Base-by-base conservation (phyloP, 2,329 filamentous ascomycete genomes). In the Calonectria pteridis region DNA sequence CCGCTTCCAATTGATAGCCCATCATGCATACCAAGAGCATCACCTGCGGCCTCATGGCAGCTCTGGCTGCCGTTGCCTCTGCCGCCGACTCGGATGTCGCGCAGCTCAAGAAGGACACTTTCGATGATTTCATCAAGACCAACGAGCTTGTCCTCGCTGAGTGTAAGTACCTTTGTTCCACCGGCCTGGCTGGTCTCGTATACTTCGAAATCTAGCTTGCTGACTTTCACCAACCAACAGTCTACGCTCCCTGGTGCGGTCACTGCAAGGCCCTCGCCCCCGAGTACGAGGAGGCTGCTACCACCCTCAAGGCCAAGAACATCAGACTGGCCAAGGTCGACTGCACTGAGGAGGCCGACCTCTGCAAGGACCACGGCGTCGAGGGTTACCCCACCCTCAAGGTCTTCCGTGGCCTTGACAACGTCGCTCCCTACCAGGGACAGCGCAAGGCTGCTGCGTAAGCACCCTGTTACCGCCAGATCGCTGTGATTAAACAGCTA, bases 311-410 rank as follows among this genome's bases (percentile, higher is more conserved):
- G 90, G 94, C 95, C 87, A 97, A 96, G 92, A 90, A 94, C 84
- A 96, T 97, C 86, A 91, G 91, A 83, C 90, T 97, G 71, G 94
- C 90, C 86, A 97, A 97, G 92, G 87, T 97, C 81, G 96, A 98
- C 89, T 98, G 97, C 91, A 98, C 96, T 83, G 95, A 94, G 85
- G 95, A 99, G 90, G 88, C 93, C 76, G 95, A 98, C 40, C 93
- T 99, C 79, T 99, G 97, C 92, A 91, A 95, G 86, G 89, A 91
- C 81, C 94, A 94, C 82, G 96, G 95, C 76, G 96, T 99, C 53
- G 95, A 98, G 90, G 97, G 97, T 78, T 99, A 99, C 91, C 97
- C 97, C 76, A 99, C 97, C 79, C 92, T 99, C 84, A 99, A 98
- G 93, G 92, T 99, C 87, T 99, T 99, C 95, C 95, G 96, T 82